Evolutionary conservation across 1,284 basidiomycete species (phyloP), one percentile per base, ranked within the genome.

Genomic region (Cryptococcus floricola): DNA sequence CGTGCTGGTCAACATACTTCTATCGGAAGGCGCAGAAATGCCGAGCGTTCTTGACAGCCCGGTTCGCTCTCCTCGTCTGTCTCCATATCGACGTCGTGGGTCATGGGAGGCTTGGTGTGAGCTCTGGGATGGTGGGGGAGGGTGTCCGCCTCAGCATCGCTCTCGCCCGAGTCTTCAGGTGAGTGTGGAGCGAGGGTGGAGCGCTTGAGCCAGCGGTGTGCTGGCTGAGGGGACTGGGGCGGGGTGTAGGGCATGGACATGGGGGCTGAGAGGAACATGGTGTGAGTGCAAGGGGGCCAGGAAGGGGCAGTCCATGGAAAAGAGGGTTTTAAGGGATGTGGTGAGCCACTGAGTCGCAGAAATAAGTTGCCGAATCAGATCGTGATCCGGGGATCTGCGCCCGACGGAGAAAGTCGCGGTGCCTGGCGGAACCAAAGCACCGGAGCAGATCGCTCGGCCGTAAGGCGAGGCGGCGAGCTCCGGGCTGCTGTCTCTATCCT

Each of bases 11-110:
- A 31, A 52, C 57, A 43, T 37, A 60, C 56, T 49, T 60, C 59
- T 28, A 46, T 6, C 7, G 55, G 56, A 13, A 50, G 18, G n/a
- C 53, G 25, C 4, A 60, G 31, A 6, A 60, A 46, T 1, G 55
- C 49, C 9, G 59, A 60, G 16, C 54, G 55, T 14, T 47, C 14
- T 39, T 57, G 59, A 5, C 55, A 55, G 12, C 45, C 42, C 5
- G 48, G 10, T 28, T 47, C 43, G 9, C 25, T 28, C 25, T 28
- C 46, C 41, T 42, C n/a, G 12, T 42, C 41, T 9, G 23, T 42
- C 41, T 42, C 41, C n/a, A 42, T 42, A 5, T 34, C 31, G 31
- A 34, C 31, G 5, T 34, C 31, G 10, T 34, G 31, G 31, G 7
- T 34, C 31, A 34, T 34, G 7, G 31, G 10, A 34, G 31, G 31